Evolutionary conservation across 768 basidiomycete species (phyloP).

Genomic region (Mycena rebaudengoi): DNA sequence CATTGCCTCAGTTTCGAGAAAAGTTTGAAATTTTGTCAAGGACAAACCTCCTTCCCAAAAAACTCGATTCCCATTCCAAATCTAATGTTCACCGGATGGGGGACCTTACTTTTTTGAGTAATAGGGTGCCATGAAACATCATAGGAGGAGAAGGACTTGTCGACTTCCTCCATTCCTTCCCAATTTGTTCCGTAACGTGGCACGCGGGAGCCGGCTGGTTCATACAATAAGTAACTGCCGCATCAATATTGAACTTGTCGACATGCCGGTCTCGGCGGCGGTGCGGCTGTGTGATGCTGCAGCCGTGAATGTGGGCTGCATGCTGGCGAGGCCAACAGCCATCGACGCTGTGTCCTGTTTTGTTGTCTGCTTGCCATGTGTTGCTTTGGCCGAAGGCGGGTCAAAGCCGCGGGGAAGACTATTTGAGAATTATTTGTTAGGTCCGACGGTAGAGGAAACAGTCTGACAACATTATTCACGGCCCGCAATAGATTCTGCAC

Average conservation of each 20-base stretch:
- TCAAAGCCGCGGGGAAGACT: constrained; percentile 14
- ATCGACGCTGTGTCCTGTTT: not conserved
- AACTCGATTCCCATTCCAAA: constrained; percentile 16
- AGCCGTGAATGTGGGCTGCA: not conserved
- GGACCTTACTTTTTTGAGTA: not conserved
- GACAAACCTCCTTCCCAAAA: not conserved
- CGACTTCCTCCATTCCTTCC: not conserved
- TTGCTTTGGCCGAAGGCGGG: not conserved
- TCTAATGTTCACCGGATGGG: not conserved
- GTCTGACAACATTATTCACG: not conserved
- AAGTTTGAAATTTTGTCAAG: not conserved
- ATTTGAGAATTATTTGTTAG: not conserved
- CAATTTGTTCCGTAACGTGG: not conserved
- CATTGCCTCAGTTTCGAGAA: not conserved
- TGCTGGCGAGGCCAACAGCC: not conserved
- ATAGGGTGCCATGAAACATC: not conserved
- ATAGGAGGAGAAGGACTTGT: constrained; percentile 4
- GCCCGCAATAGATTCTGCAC: not conserved
- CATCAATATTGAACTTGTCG: not conserved
- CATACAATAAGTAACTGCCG: not conserved
- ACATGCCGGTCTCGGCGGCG: not conserved
- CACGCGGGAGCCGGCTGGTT: not conserved
- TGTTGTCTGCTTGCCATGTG: not conserved
- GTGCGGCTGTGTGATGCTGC: not conserved
- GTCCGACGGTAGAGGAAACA: not conserved